Conservation (phyloP, 371 early-diverging fungal genomes). For the Haplosporangium sp. region DNA sequence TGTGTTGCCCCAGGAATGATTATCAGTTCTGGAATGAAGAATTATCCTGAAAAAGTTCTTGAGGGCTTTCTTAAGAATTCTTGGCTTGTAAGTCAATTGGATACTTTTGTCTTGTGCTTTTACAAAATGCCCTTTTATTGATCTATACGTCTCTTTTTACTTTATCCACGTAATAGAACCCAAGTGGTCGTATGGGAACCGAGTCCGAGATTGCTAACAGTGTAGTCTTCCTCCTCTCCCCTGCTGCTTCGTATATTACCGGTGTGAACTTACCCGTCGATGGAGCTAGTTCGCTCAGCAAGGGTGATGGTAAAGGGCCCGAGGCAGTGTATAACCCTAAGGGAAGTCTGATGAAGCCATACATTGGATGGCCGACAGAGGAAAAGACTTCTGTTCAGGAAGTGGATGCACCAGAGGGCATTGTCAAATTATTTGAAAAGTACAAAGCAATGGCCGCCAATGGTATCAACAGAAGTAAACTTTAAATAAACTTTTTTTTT, state of each 20-base stretch:
- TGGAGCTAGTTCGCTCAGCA: slow-evolving; percentile 52
- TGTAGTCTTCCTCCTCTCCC: slow-evolving; percentile 60
- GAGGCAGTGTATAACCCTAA: slow-evolving; percentile 39
- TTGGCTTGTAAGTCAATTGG: slow-evolving; percentile 1
- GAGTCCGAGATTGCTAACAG: slow-evolving; percentile 61
- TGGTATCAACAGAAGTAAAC: background rate
- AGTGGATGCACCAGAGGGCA: slow-evolving; percentile 32
- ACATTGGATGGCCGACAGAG: slow-evolving; percentile 39
- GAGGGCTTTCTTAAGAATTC: slow-evolving; percentile 16
- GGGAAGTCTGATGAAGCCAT: slow-evolving; percentile 35
- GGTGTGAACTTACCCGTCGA: slow-evolving; percentile 56
- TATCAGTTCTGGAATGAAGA: slow-evolving; percentile 63
- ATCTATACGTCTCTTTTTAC: background rate
- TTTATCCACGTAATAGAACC: slow-evolving; percentile 39
- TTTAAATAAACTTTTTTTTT: background rate
- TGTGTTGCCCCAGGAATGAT: slow-evolving; percentile 65
- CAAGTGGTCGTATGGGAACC: slow-evolving; percentile 61
- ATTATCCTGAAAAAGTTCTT: slow-evolving; percentile 58
- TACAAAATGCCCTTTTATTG: background rate
- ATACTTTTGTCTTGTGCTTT: background rate
- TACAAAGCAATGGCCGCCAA: background rate
- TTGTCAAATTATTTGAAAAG: slow-evolving; percentile 2
- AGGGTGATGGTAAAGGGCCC: slow-evolving; percentile 33
- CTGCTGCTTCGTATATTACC: slow-evolving; percentile 60
- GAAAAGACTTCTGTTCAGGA: slow-evolving; percentile 28